Conservation (phyloP, 352 stramenopile species). For the Phytophthora megakarya region DNA sequence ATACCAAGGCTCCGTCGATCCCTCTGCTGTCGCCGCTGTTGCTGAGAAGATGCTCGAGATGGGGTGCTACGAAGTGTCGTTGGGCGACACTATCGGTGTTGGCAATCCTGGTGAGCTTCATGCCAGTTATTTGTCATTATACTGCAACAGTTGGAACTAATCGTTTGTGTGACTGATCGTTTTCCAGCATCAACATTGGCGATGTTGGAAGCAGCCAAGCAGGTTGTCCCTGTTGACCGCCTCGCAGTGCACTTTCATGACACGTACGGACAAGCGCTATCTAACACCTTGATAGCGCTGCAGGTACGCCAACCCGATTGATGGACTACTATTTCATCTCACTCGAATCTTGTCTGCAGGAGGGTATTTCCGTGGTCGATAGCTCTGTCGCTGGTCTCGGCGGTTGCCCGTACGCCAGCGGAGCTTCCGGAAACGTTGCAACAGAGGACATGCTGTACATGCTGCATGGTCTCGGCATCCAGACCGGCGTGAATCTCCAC, state of each 20-base stretch:
- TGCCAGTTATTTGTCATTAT: neutral
- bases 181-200: slow-evolving; percentile 73
- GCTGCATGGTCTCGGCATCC: slow-evolving; percentile 94
- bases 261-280: slow-evolving; percentile 96
- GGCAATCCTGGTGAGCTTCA: slow-evolving; percentile 79
- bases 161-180: neutral
- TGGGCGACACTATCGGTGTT: slow-evolving; percentile 95
- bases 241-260: slow-evolving; percentile 98
- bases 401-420: slow-evolving; percentile 96
- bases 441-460: slow-evolving; percentile 99
- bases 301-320: slow-evolving; percentile 51
- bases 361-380: slow-evolving; percentile 94
- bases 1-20: slow-evolving; percentile 92
- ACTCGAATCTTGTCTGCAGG: slow-evolving; percentile 44
- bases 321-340: neutral
- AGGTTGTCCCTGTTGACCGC: slow-evolving; percentile 81
- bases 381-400: slow-evolving; percentile 95
- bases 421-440: slow-evolving; percentile 96
- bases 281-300: slow-evolving; percentile 93
- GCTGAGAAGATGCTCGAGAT: slow-evolving; percentile 89
- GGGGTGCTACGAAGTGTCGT: slow-evolving; percentile 95
- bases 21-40: slow-evolving; percentile 84
- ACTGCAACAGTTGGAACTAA: neutral
- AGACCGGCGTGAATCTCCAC: slow-evolving; percentile 94
- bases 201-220: slow-evolving; percentile 81